These are phyloP conservation scores for Rhizopogon rudus DNA, from an alignment of 768 basidiomycete species.

Conservation along the genomic window DNA sequence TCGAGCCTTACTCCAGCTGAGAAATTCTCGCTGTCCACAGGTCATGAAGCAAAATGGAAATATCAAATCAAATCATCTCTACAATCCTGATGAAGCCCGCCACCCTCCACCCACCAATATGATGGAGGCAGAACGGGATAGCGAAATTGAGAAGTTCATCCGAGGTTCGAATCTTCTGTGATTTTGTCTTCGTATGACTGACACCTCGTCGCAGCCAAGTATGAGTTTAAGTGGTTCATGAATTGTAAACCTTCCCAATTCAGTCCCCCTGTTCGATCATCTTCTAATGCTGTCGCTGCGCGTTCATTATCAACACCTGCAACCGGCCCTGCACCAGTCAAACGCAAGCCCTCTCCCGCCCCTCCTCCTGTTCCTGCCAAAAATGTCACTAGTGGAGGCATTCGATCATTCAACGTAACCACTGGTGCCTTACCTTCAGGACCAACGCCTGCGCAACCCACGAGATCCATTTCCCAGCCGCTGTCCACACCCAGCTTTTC, in stretches of 20 bases:
- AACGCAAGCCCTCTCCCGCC: constrained; percentile 16
- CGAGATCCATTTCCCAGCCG: constrained; percentile 33
- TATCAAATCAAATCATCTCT: constrained; percentile 67
- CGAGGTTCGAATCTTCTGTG: constrained; percentile 45
- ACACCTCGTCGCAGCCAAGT: constrained; percentile 54
- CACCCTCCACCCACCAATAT: constrained; percentile 81
- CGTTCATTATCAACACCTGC: constrained; percentile 12
- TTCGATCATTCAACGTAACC: constrained; percentile 6
- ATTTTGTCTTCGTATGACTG: not conserved
- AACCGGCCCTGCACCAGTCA: constrained; percentile 5
- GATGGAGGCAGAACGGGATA: constrained; percentile 76
- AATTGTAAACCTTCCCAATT: constrained; percentile 43
- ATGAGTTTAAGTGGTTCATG: constrained; percentile 70
- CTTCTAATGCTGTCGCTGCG: constrained; percentile 21
- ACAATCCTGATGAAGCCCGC: constrained; percentile 79
- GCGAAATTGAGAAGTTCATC: constrained; percentile 89
- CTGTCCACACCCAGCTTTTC: constrained; percentile 9
- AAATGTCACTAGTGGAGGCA: constrained; percentile 15
- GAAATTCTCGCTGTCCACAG: constrained; percentile 33
- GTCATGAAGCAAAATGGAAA: constrained; percentile 81
- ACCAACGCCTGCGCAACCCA: constrained; percentile 4
- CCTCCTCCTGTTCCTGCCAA: constrained; percentile 23
- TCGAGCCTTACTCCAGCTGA: constrained; percentile 2
- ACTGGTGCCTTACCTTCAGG: constrained; percentile 9
- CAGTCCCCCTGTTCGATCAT: constrained; percentile 36